Conservation (phyloP, 73 alveolate species). For the Paramecium pentaurelia region DNA sequence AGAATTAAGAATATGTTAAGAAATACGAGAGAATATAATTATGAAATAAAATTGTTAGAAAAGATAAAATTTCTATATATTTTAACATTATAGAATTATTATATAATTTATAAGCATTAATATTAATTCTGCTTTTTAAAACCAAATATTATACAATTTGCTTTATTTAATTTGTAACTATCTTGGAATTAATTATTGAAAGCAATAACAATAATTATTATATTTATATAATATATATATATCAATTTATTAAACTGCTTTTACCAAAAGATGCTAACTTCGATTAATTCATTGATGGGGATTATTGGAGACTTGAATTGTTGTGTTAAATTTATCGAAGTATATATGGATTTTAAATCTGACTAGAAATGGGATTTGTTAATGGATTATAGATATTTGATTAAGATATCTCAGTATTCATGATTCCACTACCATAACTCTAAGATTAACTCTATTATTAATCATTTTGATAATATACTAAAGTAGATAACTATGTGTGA, state of each 20-base stretch:
- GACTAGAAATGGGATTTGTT: neutral
- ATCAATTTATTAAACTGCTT: neutral
- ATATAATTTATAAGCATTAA: no score
- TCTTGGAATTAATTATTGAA: no score
- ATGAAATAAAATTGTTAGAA: no score
- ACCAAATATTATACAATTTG: no score
- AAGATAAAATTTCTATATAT: no score
- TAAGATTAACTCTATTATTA: neutral
- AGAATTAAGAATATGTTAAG: no score
- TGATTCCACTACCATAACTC: neutral
- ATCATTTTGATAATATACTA: neutral
- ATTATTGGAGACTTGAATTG: neutral
- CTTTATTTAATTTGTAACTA: no score
- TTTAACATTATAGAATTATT: no score
- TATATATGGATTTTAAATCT: neutral
- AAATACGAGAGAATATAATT: no score
- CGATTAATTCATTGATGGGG: neutral
- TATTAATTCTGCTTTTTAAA: no score
- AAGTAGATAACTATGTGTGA: neutral
- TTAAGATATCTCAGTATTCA: neutral
- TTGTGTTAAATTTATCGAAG: neutral
- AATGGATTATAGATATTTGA: neutral
- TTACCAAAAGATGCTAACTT: neutral
- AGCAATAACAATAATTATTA: no score
- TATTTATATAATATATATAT: neutral